Evolutionary conservation across 139 green algal species (phyloP).

Genomic region (Helicosporidium sp.): DNA sequence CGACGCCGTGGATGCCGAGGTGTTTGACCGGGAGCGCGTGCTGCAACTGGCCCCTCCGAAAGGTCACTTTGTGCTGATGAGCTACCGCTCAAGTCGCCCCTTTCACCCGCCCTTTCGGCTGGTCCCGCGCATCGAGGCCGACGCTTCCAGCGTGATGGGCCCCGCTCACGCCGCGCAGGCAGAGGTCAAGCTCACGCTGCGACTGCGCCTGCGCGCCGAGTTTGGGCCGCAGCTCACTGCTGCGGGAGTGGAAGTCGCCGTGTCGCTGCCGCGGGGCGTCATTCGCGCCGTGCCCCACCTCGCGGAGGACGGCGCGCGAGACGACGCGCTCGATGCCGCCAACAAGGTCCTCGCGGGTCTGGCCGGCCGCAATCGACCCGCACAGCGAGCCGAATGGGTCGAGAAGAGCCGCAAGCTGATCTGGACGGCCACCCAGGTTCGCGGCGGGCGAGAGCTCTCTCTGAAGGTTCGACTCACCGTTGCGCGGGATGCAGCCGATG

Average conservation of each 20-base stretch:
- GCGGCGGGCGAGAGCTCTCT: constrained; percentile 35
- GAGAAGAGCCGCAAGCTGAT: constrained; percentile 41
- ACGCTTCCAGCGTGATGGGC: constrained; percentile 28
- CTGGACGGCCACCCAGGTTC: constrained; percentile 40
- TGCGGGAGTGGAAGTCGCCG: constrained; percentile 43
- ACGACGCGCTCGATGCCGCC: too few relatives aligned
- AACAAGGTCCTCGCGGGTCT: too few relatives aligned
- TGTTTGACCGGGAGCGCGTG: constrained; percentile 77
- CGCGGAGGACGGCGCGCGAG: too few relatives aligned
- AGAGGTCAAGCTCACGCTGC: constrained; percentile 5
- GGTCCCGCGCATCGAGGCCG: constrained; percentile 37
- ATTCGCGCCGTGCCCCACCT: too few relatives aligned
- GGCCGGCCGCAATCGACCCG: too few relatives aligned
- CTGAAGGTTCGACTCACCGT: constrained; percentile 44
- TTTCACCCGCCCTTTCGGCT: constrained; percentile 80
- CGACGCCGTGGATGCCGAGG: constrained; percentile 42
- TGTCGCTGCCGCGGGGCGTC: constrained; percentile 43
- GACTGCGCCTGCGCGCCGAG: constrained; percentile 16
- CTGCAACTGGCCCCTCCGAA: constrained; percentile 68
- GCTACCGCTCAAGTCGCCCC: constrained; percentile 65
- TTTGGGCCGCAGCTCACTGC: constrained; percentile 27
- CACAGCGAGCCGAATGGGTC: constrained; percentile 45
- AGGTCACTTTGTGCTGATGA: constrained; percentile 84
- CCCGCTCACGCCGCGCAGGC: too few relatives aligned
- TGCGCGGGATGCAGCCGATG: constrained; percentile 11